These are phyloP conservation scores for Blastobotrys capitulatus DNA, from an alignment of 1,139 yeast species.

Conservation along the genomic window DNA sequence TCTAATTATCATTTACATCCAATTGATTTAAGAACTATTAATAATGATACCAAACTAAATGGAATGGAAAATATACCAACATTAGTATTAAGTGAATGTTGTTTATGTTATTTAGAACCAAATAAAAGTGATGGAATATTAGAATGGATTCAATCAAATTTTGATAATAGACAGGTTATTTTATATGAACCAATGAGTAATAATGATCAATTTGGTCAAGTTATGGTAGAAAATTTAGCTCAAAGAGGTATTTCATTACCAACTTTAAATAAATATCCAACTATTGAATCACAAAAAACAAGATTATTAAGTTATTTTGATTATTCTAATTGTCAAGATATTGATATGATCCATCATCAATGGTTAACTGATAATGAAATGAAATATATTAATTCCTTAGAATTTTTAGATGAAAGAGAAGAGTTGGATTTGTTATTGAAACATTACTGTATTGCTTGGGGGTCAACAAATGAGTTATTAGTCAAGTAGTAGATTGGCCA, in stretches of 20 bases:
- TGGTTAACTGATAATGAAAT: constrained; percentile 51
- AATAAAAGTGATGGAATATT: constrained; percentile 51
- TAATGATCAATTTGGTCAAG: constrained; percentile 68
- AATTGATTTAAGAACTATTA: constrained; percentile 45
- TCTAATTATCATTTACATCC: constrained; percentile 50
- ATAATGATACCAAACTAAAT: constrained; percentile 11
- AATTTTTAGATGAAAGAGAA: constrained; percentile 84
- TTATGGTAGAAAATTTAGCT: constrained; percentile 72
- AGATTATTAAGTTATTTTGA: constrained; percentile 27
- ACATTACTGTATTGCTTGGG: constrained; percentile 66
- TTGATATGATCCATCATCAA: constrained; percentile 54
- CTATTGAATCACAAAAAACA: constrained; percentile 42
- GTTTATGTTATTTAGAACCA: constrained; percentile 72
- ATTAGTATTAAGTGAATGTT: constrained; percentile 79
- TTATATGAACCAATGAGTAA: constrained; percentile 83
- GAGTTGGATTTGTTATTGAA: constrained; percentile 67
- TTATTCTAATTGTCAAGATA: constrained; percentile 42
- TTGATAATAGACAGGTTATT: constrained; percentile 36
- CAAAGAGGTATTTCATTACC: constrained; percentile 72
- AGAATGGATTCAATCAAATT: constrained; percentile 25
- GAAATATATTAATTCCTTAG: constrained; percentile 53
- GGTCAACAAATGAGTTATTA: constrained; percentile 10
- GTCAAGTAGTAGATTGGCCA: no score
- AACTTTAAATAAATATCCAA: constrained; percentile 47
- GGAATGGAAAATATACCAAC: constrained; percentile 52